A percentile compares a stretch with the other conserved stretches of the same genome.
Evolutionary conservation across 1,284 basidiomycete genomes (phyloP).

Genomic region (Cronartium quercuum): DNA sequence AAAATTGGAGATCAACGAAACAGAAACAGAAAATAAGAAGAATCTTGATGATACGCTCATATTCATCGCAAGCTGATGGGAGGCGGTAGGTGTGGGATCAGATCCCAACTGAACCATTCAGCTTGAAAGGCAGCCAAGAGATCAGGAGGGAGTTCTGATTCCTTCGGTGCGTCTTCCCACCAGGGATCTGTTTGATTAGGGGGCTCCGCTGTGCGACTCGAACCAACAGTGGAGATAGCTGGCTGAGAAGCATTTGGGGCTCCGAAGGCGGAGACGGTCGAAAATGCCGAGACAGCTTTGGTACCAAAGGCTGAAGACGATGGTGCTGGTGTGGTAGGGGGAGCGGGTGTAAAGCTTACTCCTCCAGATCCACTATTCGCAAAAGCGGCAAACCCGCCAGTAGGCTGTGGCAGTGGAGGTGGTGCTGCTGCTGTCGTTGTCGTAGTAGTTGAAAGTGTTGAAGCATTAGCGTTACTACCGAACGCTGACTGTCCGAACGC

Average conservation of each 20-base stretch:
- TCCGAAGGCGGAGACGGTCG: background rate
- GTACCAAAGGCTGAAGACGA: background rate
- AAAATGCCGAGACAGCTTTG: background rate
- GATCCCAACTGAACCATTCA: constrained; percentile 13
- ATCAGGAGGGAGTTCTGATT: constrained; percentile 5
- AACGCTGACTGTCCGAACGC: constrained; percentile 3
- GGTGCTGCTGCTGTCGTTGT: background rate
- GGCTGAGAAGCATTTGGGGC: background rate
- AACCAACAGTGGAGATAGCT: background rate
- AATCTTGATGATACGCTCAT: too few relatives aligned
- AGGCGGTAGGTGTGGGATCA: constrained; percentile 28
- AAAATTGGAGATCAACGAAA: too few relatives aligned
- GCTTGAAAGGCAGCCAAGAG: constrained; percentile 14
- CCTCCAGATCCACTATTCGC: background rate
- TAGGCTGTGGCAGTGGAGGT: background rate
- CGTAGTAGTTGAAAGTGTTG: background rate
- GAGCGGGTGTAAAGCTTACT: constrained; percentile 3
- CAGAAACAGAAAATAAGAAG: too few relatives aligned
- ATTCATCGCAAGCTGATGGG: constrained; percentile 16
- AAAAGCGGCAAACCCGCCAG: constrained; percentile 13
- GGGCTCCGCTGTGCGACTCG: background rate
- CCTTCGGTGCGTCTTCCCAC: constrained; percentile 18
- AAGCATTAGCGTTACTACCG: background rate
- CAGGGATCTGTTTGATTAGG: constrained; percentile 19
- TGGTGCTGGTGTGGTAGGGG: background rate